Conservation (phyloP, 148 eudicot species). For the Chenopodium album region DNA sequence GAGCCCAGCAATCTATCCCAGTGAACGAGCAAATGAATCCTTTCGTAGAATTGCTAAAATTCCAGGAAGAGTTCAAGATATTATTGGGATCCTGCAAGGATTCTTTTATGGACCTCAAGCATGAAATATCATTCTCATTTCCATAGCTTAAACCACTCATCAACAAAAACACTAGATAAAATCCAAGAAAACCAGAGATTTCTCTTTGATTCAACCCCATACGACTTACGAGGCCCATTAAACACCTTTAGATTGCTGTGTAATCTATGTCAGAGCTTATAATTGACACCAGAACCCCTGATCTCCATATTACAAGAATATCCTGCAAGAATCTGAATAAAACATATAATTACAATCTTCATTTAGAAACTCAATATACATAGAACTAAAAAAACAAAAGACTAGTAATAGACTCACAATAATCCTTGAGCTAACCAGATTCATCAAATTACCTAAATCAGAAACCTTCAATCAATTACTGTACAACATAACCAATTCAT, state of each 20-base stretch:
- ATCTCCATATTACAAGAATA: conserved; percentile 1
- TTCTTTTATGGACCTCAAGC: conserved; percentile 49
- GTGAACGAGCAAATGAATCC: conserved; percentile 52
- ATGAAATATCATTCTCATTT: conserved; percentile 37
- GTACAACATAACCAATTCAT: neutral
- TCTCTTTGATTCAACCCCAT: conserved; percentile 18
- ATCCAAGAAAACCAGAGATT: neutral
- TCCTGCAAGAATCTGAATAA: conserved; percentile 16
- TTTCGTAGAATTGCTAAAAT: conserved; percentile 41
- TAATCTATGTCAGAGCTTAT: conserved; percentile 1
- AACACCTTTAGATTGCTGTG: neutral
- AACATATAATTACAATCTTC: neutral
- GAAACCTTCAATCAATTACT: neutral
- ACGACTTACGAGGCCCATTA: neutral
- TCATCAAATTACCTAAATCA: conserved; percentile 3
- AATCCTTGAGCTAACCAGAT: neutral
- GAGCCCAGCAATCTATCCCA: conserved; percentile 63
- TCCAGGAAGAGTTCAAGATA: conserved; percentile 42
- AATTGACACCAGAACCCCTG: neutral
- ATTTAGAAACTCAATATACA: neutral
- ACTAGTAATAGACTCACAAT: neutral
- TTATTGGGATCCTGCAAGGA: conserved; percentile 51
- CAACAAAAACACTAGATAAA: conserved; percentile 1
- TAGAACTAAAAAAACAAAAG: neutral
- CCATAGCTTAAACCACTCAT: conserved; percentile 25